Evolutionary conservation across 148 eudicot species (phyloP).

Genomic region (Rhododendron williamsianum): DNA sequence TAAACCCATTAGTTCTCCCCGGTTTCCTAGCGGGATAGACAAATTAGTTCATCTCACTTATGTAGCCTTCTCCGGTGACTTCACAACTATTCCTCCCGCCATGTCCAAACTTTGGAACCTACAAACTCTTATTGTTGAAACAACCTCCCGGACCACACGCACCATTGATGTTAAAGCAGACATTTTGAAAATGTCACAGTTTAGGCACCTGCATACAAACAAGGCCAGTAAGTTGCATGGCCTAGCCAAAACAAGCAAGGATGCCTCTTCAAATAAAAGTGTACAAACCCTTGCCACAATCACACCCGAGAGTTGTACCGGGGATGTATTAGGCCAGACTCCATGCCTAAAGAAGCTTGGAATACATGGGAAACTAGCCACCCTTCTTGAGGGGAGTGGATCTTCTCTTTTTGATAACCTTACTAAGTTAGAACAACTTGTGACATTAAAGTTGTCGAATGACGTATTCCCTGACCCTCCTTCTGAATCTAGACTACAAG

Average conservation of each 20-base stretch:
- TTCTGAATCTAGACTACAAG: neutral
- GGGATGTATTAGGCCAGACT: neutral
- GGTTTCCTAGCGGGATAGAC: conserved; percentile 15
- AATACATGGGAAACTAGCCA: neutral
- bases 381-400: neutral
- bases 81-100: conserved; percentile 23
- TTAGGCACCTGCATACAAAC: conserved; percentile 31
- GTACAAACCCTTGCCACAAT: neutral
- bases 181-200: conserved; percentile 32
- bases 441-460: conserved; percentile 16
- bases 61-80: conserved; percentile 21
- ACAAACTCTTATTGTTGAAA: conserved; percentile 28
- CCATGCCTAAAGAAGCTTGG: neutral
- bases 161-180: conserved; percentile 28
- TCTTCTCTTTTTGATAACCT: conserved; percentile 15
- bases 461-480: conserved; percentile 19
- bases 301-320: neutral
- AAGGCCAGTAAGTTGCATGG: conserved; percentile 12
- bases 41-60: conserved; percentile 28
- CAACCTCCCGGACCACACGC: conserved; percentile 6
- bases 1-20: conserved; percentile 15
- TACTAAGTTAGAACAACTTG: conserved; percentile 13
- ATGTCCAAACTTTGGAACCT: conserved; percentile 27
- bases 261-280: neutral
- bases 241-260: conserved; percentile 1